Conservation (phyloP, 331 rosid genomes). For the Cydonia oblonga region DNA sequence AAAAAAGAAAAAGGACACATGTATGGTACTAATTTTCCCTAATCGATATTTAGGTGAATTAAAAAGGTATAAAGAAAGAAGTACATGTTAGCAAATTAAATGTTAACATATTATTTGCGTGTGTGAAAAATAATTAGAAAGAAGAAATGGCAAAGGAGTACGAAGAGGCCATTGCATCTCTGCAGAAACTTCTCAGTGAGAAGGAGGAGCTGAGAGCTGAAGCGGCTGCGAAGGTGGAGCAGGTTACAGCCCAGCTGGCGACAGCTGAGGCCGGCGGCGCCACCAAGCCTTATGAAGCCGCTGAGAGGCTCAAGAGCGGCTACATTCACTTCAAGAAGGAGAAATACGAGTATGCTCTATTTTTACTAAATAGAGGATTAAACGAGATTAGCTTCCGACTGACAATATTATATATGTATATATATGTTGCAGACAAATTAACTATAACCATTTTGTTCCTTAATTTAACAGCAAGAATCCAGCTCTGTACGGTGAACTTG, state of each 20-base stretch:
- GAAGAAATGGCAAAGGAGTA: conserved; percentile 73
- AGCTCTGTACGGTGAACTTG: conserved; percentile 70
- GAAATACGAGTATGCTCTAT: conserved; percentile 71
- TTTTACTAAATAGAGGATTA: no score
- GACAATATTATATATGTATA: not conserved
- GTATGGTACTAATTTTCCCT: not conserved
- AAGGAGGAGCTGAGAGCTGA: conserved; percentile 49
- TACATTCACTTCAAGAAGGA: conserved; percentile 73
- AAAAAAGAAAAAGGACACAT: not conserved
- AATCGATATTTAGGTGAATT: not conserved
- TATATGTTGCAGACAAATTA: not conserved
- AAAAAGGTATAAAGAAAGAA: not conserved
- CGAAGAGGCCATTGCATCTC: conserved; percentile 71
- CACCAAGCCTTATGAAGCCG: conserved; percentile 35
- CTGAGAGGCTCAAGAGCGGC: conserved; percentile 76
- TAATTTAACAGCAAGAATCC: conserved; percentile 53
- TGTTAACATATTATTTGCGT: not conserved
- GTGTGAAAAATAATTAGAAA: conserved; percentile 18
- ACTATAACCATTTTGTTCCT: not conserved
- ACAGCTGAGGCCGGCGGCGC: conserved; percentile 17
- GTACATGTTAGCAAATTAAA: no score
- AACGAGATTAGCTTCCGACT: not conserved
- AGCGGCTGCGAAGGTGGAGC: conserved; percentile 72
- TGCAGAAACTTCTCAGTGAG: conserved; percentile 68
- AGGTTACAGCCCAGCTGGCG: conserved; percentile 59